phyloP scores from a whole-genome alignment of 2,329 filamentous ascomycete genomes.

The Apiospora phragmitis region DNA sequence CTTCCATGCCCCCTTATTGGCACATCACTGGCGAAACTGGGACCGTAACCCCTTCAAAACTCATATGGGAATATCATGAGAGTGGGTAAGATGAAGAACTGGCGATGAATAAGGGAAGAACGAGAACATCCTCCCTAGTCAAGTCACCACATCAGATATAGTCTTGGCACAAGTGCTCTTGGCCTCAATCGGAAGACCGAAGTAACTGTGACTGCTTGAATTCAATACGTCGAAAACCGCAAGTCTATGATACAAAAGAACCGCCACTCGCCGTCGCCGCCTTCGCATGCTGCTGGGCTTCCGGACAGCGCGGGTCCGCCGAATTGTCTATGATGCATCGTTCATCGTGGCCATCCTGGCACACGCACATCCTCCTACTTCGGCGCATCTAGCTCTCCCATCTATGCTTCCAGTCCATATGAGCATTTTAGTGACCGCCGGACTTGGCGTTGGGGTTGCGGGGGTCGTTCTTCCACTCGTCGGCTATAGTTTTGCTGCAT shows the following conservation, averaged over 20 bases:
- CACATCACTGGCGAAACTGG: not conserved
- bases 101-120: not conserved
- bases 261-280: slow-evolving; percentile 18
- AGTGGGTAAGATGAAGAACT: not conserved
- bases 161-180: not conserved
- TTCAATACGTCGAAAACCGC: slow-evolving; percentile 18
- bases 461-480: slow-evolving; percentile 96
- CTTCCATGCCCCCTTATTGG: too few relatives aligned
- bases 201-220: not conserved
- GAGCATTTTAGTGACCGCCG: slow-evolving; percentile 45
- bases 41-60: not conserved
- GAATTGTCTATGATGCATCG: slow-evolving; percentile 25
- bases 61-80: too few relatives aligned
- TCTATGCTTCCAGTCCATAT: slow-evolving; percentile 5
- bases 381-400: too few relatives aligned
- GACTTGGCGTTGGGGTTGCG: slow-evolving; percentile 71
- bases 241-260: slow-evolving; percentile 33
- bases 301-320: slow-evolving; percentile 22
- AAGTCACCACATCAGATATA: too few relatives aligned
- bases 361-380: not conserved
- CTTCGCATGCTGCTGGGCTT: slow-evolving; percentile 17
- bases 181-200: not conserved
- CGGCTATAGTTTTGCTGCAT: slow-evolving; percentile 56
- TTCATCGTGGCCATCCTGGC: not conserved
- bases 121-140: not conserved